Base-by-base conservation (phyloP, 2,329 filamentous ascomycete species). In the Sporothrix inflata region DNA sequence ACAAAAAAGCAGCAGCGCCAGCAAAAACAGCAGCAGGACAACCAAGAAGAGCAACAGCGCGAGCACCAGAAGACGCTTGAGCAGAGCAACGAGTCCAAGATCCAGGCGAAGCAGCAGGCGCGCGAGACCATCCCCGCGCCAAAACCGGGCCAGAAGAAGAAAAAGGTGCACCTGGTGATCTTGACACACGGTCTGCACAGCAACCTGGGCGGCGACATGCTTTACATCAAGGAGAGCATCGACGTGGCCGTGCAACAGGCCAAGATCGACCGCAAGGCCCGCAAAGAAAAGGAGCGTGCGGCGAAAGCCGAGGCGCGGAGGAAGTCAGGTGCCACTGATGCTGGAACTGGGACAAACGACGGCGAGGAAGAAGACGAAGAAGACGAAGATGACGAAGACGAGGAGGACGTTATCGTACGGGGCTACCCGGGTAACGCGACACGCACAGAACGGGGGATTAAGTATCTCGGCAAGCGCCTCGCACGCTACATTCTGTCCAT, bases 221-320 rank as follows among this genome's bases (percentile, higher is more conserved):
- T 99, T 24, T 99, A 93, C 79, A 83, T 99, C 80, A 99, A 99
- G 79, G 96, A 99, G 82, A 97, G 94, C 81, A 98, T 99, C 74
- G 96, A 99, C 82, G 89, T 90, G 38, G 90, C 93, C 2, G 91
- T 91, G 4, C 91, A 85, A 77, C 90, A 95, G 79, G 91, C 93
- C 38, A 90, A 91, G 76, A 83, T 89, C 67, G 91, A 93, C 80
- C 89, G 90, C 49, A 90, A 86, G 79, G 85, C 84, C 67, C 86
- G 92, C 72, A 88, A 85, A 76, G 85, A 84, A 71, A 84, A 82
- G 76, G 83, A 87, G 70, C 69, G 74, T 21, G 72, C 51, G 2
- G 74, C 47, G n/a, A 30, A 77, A 27, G 74, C 77, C 21, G 67
- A 70, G 53, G 66, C 55, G 16, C 51, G 19, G 3, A 57, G 27